Conservation (phyloP, 2,329 filamentous ascomycete genomes). For the Cyanodermella asteris region DNA sequence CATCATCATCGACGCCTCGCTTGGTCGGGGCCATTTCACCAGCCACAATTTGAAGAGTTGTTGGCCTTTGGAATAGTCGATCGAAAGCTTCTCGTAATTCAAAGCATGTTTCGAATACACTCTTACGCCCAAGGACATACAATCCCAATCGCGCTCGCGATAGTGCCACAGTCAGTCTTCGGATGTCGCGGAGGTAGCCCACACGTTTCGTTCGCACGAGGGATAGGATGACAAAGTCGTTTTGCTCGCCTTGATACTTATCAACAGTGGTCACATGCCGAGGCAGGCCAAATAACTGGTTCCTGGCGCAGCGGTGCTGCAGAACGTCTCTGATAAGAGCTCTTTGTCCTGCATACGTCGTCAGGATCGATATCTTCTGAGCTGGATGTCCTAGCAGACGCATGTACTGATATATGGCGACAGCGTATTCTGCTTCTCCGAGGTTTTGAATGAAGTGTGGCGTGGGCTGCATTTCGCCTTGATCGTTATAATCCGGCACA, state of each 20-base stretch:
- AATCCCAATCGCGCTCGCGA: slow-evolving; percentile 79
- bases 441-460: slow-evolving; percentile 94
- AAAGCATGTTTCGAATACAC: slow-evolving; percentile 71
- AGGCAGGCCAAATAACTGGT: slow-evolving; percentile 69
- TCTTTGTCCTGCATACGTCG: slow-evolving; percentile 81
- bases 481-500: slow-evolving; percentile 77
- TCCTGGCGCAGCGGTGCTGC: slow-evolving; percentile 59
- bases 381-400: slow-evolving; percentile 81
- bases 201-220: slow-evolving; percentile 73
- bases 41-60: slow-evolving; percentile 60
- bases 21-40: slow-evolving; percentile 67
- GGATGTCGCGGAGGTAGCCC: slow-evolving; percentile 81
- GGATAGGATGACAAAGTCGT: slow-evolving; percentile 91
- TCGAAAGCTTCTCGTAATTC: slow-evolving; percentile 78
- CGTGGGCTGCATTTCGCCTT: slow-evolving; percentile 69
- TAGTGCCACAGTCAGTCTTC: slow-evolving; percentile 80
- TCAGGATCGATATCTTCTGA: slow-evolving; percentile 62
- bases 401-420: slow-evolving; percentile 95
- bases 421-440: slow-evolving; percentile 90
- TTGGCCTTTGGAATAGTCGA: slow-evolving; percentile 46
- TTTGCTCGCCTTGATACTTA: slow-evolving; percentile 98
- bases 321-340: slow-evolving; percentile 78
- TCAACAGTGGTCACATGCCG: slow-evolving; percentile 85
- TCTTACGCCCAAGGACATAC: slow-evolving; percentile 73
- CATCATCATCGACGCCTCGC: slow-evolving; percentile 27